Evolutionary conservation across 2,329 filamentous ascomycete species (phyloP).

Genomic region (Ilyonectria sp.): DNA sequence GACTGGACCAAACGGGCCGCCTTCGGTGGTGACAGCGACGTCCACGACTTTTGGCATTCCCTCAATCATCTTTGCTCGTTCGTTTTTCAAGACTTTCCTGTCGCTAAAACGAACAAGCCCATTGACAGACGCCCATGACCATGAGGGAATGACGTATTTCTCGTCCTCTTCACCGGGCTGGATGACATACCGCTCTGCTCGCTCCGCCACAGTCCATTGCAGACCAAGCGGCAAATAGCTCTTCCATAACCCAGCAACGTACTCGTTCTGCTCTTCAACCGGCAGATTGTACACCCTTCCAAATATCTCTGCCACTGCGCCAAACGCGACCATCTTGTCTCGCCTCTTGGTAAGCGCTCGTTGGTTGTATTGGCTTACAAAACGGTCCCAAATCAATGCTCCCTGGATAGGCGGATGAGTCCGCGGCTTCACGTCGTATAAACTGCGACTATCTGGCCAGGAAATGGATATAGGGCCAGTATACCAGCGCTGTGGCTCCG

Average conservation of each 20-base stretch:
- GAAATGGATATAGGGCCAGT: constrained; percentile 3
- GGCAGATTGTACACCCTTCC: background rate
- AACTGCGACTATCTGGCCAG: constrained; percentile 10
- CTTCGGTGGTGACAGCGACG: constrained; percentile 8
- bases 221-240: constrained; percentile 7
- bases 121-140: constrained; percentile 19
- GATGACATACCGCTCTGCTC: background rate
- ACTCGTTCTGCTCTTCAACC: background rate
- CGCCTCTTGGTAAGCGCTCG: constrained; percentile 9
- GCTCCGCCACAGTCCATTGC: constrained; percentile 1
- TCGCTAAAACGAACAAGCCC: constrained; percentile 9
- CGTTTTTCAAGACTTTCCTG: background rate
- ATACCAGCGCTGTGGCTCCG: background rate
- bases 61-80: background rate
- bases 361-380: constrained; percentile 17
- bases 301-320: constrained; percentile 14
- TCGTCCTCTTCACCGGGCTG: constrained; percentile 7
- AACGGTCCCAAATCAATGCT: background rate
- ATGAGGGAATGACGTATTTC: constrained; percentile 16
- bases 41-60: constrained; percentile 9
- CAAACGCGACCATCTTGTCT: constrained; percentile 16
- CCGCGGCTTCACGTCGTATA: constrained; percentile 14
- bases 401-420: background rate
- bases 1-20: constrained; percentile 16
- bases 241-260: constrained; percentile 14